These are phyloP conservation scores for Elaeis guineensis DNA, from an alignment of 176 grass and related monocot genomes.

Conservation along the genomic window DNA sequence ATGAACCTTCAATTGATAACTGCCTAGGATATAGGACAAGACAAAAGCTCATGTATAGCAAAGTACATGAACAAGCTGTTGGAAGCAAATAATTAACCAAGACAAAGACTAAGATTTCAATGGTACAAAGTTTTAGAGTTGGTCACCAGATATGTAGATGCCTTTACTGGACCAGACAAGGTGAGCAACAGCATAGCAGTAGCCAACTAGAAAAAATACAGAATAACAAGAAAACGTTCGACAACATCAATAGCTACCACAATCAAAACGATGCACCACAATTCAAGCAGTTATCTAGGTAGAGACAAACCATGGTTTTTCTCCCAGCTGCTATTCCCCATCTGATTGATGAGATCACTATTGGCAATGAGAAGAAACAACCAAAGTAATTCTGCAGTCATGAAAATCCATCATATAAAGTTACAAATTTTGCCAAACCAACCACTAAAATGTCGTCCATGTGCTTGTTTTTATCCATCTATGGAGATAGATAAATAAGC, in stretches of 20 bases:
- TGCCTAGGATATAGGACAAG: no score
- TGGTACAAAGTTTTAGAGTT: not conserved
- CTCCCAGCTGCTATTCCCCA: slow-evolving; percentile 73
- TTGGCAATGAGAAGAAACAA: slow-evolving; percentile 86
- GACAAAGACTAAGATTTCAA: no score
- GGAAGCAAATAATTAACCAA: no score
- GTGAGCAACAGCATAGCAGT: slow-evolving; percentile 77
- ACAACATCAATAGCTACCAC: no score
- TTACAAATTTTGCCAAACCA: not conserved
- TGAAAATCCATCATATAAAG: slow-evolving; percentile 2
- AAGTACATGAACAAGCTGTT: no score
- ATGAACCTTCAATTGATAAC: no score
- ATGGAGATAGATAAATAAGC: no score
- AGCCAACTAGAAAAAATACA: slow-evolving; percentile 43
- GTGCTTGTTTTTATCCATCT: no score
- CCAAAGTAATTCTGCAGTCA: slow-evolving; percentile 77
- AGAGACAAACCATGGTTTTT: slow-evolving; percentile 69
- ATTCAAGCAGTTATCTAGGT: not conserved
- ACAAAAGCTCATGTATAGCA: no score
- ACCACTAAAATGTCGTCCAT: no score
- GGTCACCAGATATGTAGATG: slow-evolving; percentile 69
- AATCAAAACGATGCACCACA: no score
- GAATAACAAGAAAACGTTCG: slow-evolving; percentile 1
- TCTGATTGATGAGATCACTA: slow-evolving; percentile 86
- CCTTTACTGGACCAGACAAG: slow-evolving; percentile 92